Base-by-base conservation (phyloP, 768 basidiomycete species). In the Boletellus emodensis region DNA sequence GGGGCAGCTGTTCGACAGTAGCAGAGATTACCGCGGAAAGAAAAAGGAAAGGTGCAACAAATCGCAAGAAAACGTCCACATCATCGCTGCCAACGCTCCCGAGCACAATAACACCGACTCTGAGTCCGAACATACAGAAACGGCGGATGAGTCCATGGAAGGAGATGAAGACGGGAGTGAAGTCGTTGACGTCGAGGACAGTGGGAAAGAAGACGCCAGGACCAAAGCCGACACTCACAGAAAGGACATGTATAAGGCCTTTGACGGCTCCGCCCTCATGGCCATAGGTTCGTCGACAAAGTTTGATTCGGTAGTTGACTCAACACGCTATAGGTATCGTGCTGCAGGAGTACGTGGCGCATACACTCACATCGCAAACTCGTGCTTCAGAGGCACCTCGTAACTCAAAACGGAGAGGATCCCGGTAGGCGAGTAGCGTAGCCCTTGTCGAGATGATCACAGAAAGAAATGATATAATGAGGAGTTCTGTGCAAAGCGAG, bases 221-320 rank as follows among this genome's bases (percentile, higher is more conserved):
- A 39, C 40, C 6, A 56, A 48, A 45, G 34, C 22, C 3, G 58
- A 58, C 17, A 8, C 45, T 18, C 48, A 49, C 48, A 32, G 15
- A 13, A 59, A 73, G 54, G 84, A 87, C 56, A 90, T 90, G 88
- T 90, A 89, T 63, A 85, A 78, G 59, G 73, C 79, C 3, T 72
- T 88, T 53, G 84, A 88, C 57, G 88, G 88, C 4, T 82, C 84
- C 10, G 84, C 85, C 4, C 73, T 90, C 39, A 72, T 90, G 66
- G 85, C 80, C 3, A 73, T 90, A 54, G 85, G 88, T 87, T 32
- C 20, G 75, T 68, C 18, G 17, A 41, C 22, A 22, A 17, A 24
- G 6, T 28, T 46, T 14, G 15, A 17, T 40, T 45, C 11, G 7
- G 36, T 24, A 7, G 30, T 20, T 44, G 14, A 14, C 51, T 58